Evolutionary conservation across 2,329 filamentous ascomycete species (phyloP), one percentile per base, ranked within the genome.

Genomic region (Fonsecaea multimorphosa): DNA sequence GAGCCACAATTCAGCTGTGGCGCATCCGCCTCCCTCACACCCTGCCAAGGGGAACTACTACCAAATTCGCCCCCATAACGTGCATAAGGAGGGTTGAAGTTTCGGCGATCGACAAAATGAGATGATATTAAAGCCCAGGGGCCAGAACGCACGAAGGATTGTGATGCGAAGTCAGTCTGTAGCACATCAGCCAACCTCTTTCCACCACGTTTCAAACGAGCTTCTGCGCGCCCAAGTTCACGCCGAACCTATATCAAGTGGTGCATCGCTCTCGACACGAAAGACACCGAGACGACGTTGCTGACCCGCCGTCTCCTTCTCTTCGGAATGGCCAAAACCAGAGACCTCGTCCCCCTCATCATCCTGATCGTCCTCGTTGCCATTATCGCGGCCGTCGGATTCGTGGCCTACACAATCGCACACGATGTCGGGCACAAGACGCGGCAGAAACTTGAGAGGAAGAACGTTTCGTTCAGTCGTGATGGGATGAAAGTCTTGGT

Each of bases 401-500:
- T 85, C 68, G 80, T 85, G 69, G 75, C 84, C 68, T 89, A 87
- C 76, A 77, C 80, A 55, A 86, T 87, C 79, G 80, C 82, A 31
- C 84, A 84, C 73, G 83, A 87, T 68, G 82, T 89, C 57, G 82
- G 83, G 66, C 80, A 84, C 67, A 82, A 82, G 68, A 86, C 86
- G 51, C 81, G 81, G 52, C 81, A 84, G 73, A 85, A 86, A 70
- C 85, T 89, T 83, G 86, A 89, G 77, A 86, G 86, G 79, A 86
- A 86, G 75, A 83, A 89, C 69, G 81, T 89, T 40, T 76, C 80
- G 11, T 84, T 88, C 73, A 83, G 83, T 1, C 86, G 84, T 73
- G 86, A 88, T 52, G 87, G 87, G 24, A 82, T 86, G 70, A 84
- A 84, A 68, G 86, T 89, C 8, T 84, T 84, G 1, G 83, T 89